Base-by-base conservation (phyloP, 164 flowering plant genomes). In the Aristolochia californica region DNA sequence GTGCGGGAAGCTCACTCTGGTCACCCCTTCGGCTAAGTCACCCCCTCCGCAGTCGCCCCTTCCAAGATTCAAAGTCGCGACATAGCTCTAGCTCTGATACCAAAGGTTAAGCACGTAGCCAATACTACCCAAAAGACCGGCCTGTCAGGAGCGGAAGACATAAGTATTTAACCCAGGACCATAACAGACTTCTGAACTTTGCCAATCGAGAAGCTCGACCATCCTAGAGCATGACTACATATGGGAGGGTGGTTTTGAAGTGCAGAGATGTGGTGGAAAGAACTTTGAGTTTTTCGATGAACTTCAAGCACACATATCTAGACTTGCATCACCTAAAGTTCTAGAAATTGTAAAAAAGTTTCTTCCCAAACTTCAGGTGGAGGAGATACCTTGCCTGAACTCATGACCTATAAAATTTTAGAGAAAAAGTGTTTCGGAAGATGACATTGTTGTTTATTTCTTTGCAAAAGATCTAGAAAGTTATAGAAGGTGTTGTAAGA, bases 381-480 rank as follows among this genome's bases (percentile, higher is more conserved):
- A 73, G 62, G 97, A 87, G 67, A 90, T 84, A 58, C 72, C 90
- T 54, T 88, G 96, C 17, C 44, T 65, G 53, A 79, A 78, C 58
- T 72, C 76, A 21, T 94, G 99, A 97, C 99, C 99, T 15, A 3
- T 56, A 17, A 91, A 89, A 60, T 87, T 89, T 68, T 78, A 77
- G 66, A 73, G 68, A 5, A 23, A 49, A 60, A 79, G 85, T 67
- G 79, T 77, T 17, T 68, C 75, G 45, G 97, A 93, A 71, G 91
- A 85, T 60, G 79, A 83, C 51, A 78, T 93, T 68, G 99, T 88
- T 54, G 78, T 93, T 28, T 93, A 82, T 73, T 87, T 93, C 63
- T 93, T 89, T 77, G 97, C 99, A 17, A 81, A 78, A 76, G 97
- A 93, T 78, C n/a, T 70, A 52, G 80, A 78, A 65, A 85, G 99